Base-by-base conservation (phyloP, 169 alveolate genomes). In the Cryptosporidium sp. region DNA sequence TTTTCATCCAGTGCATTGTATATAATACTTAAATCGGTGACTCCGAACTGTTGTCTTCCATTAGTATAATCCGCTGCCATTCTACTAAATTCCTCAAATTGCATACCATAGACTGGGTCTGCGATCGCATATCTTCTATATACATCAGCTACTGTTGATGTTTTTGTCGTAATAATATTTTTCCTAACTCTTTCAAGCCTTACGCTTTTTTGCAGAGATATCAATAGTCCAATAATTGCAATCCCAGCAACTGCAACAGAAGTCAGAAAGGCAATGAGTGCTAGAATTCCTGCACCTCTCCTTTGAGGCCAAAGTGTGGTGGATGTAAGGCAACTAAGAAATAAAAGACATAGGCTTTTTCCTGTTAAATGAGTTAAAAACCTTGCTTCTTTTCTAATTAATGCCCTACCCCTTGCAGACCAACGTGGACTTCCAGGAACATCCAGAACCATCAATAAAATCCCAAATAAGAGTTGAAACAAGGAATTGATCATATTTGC, bases 381-480 rank as follows among this genome's bases (percentile, higher is more conserved):
- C 45, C 97, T 91, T 84, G 94, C 93, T 84, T 94, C 93, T 86
- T 93, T 94, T 33, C 98, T 86, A 29, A 96, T 93, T 69, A 91
- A 69, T 51, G 93, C 71, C 43, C 98, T 94, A 91, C 96, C 95
- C 70, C 94, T 95, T 6, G 95, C 95, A 33, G 97, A 96, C 98
- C 98, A 96, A 33, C 97, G 91, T n/a, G 98, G 98, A 35, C 96
- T 95, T 31, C 98, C 98, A 50, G 98, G 98, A 26, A 95, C 95
- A 84, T 96, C 98, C 52, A 95, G 84, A 41, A 96, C 86, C 97
- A 95, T 94, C 93, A 96, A 89, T 68, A 94, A 86, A 65, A 96
- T 71, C 0, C 97, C 97, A 91, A 94, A 94, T 43, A 94, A 91
- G 92, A 92, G 85, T 45, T 93, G 92, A 80, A 94, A 94, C 31